Conservation (phyloP, 2,329 filamentous ascomycete species). For the Colletotrichum zoysiae region DNA sequence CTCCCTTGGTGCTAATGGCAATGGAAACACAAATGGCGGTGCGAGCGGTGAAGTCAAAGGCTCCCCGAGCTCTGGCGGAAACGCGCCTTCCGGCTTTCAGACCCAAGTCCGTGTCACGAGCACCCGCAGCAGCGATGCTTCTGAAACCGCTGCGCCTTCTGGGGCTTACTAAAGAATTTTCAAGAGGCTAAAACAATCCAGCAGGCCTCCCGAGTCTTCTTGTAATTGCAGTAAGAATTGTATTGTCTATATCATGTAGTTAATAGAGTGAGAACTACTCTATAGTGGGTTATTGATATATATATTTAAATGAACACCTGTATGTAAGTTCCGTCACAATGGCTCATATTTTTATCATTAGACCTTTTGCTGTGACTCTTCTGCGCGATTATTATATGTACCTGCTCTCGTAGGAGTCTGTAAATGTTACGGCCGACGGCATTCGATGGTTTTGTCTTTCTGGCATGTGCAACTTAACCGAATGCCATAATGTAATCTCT, state of each 20-base stretch:
- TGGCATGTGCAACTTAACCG: no score
- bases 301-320: not conserved
- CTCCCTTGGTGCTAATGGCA: not conserved
- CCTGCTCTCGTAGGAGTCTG: no score
- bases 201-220: no score
- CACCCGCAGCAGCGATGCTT: not conserved
- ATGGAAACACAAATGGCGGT: not conserved
- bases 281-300: no score
- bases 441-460: fast-evolving
- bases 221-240: not conserved
- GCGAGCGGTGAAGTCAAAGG: no score
- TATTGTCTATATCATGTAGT: not conserved
- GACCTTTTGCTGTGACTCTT: fast-evolving
- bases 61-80: conserved; percentile 5
- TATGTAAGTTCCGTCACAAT: no score
- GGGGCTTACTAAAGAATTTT: not conserved
- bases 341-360: no score
- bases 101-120: conserved; percentile 9
- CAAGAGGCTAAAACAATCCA: fast-evolving
- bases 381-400: no score
- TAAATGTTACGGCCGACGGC: no score
- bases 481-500: not conserved
- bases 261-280: not conserved
- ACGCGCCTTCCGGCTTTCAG: conserved; percentile 9
- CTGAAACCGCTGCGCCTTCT: not conserved